Percentiles rank a stretch among this genome's conserved stretches.
phyloP scores from a whole-genome alignment of 73 alveolate species.

The Diophrys sp. region DNA sequence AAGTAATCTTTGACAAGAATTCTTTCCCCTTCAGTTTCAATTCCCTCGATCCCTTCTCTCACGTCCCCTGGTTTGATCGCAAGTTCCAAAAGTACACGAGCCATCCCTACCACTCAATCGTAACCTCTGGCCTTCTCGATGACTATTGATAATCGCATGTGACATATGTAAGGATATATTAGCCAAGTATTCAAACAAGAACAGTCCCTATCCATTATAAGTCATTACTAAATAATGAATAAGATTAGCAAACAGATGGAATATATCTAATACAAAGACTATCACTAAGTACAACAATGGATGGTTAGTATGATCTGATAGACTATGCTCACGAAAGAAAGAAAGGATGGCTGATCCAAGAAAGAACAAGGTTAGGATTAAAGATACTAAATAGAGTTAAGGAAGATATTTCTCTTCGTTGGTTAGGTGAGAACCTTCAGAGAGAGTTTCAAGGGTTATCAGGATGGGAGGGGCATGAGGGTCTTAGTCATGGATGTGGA shows the following conservation, averaged over 20 bases:
- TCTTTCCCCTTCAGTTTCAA: too few species aligned
- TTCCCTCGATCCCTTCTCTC: too few species aligned
- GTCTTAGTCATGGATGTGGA: not conserved
- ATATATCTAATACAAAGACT: not conserved
- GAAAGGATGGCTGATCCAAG: not conserved
- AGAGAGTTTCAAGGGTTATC: not conserved
- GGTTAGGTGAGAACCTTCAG: not conserved
- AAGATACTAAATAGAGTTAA: too few species aligned
- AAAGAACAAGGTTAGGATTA: not conserved
- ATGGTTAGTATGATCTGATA: not conserved
- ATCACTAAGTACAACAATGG: not conserved
- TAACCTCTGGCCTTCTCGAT: too few species aligned
- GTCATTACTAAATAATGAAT: not conserved
- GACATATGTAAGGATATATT: not conserved
- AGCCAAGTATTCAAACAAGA: not conserved
- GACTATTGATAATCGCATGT: too few species aligned
- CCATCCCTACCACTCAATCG: too few species aligned
- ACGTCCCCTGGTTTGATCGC: too few species aligned
- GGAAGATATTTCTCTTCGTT: slow-evolving; percentile 2
- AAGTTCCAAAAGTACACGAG: too few species aligned
- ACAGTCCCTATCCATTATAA: not conserved
- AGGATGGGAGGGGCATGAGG: not conserved
- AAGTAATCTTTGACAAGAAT: too few species aligned
- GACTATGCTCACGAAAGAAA: not conserved
- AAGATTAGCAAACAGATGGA: not conserved